Conservation (phyloP, 2,329 filamentous ascomycete species). For the Colletotrichum sp. region DNA sequence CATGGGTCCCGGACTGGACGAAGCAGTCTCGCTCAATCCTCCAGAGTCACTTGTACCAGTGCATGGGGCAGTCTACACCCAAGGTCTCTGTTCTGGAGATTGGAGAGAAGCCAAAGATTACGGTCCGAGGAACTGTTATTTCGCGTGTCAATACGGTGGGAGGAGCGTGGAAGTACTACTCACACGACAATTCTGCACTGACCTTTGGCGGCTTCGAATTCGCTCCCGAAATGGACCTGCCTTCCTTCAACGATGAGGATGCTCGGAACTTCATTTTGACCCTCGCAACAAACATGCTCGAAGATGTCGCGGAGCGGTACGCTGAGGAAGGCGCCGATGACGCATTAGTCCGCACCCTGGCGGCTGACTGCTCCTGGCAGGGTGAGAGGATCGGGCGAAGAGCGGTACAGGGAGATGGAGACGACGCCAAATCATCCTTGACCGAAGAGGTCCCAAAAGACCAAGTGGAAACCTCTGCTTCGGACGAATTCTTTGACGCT, state of each 20-base stretch:
- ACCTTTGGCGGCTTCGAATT: not conserved
- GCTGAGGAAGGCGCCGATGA: not conserved
- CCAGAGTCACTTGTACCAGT: not conserved
- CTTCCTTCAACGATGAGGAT: conserved; percentile 3
- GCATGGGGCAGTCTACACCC: not conserved
- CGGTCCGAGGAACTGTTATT: not conserved
- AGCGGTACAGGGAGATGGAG: accelerated
- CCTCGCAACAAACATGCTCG: not conserved
- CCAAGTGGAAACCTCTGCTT: not conserved
- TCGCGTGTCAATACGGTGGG: not conserved
- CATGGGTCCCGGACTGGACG: conserved; percentile 10
- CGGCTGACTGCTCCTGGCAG: not conserved
- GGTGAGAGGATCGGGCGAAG: not conserved
- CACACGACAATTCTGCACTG: not conserved
- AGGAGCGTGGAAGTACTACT: not conserved
- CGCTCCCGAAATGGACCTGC: not conserved
- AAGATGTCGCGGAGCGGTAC: not conserved
- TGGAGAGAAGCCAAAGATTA: not conserved
- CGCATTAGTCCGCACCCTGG: not conserved
- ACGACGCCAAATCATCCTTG: not conserved
- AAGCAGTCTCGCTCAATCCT: not conserved
- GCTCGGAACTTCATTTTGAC: not conserved
- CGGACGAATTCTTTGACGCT: not conserved
- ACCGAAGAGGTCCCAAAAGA: too few relatives aligned
- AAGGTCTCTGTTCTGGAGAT: not conserved